A percentile compares a stretch with the other conserved stretches of the same genome.
Evolutionary conservation across 225 moss, liverwort and hornwort species (phyloP).

Genomic region (Thuidium tamariscinum): DNA sequence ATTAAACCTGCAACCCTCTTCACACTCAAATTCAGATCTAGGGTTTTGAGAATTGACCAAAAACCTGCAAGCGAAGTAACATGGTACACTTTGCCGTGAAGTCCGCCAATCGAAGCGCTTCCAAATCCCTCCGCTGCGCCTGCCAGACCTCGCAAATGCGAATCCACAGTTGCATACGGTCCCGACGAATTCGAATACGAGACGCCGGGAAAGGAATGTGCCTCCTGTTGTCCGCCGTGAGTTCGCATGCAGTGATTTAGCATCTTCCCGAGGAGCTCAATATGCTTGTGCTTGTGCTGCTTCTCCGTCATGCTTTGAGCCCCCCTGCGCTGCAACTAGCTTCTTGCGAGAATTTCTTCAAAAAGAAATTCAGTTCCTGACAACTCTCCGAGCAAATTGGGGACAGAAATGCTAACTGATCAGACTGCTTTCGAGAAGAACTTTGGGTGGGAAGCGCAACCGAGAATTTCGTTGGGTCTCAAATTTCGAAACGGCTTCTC

Average conservation of each 20-base stretch:
- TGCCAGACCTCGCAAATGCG: conserved; percentile 19
- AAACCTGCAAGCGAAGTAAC: conserved; percentile 32
- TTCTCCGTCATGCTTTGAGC: not conserved
- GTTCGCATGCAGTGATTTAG: not conserved
- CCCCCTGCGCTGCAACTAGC: no score
- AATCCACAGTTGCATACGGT: conserved; percentile 11
- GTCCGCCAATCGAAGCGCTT: conserved; percentile 3
- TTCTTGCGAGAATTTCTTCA: not conserved
- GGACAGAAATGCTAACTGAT: not conserved
- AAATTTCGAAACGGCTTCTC: not conserved
- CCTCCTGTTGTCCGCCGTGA: not conserved
- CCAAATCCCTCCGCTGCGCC: conserved; percentile 31
- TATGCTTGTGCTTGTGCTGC: conserved; percentile 1
- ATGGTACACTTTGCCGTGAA: conserved; percentile 20
- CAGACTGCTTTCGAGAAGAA: no score
- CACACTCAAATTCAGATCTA: not conserved
- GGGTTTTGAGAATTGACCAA: not conserved
- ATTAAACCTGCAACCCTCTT: not conserved
- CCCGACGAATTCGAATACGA: not conserved
- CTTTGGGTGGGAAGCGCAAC: no score
- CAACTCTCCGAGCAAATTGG: not conserved
- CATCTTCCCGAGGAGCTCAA: not conserved
- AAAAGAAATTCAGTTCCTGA: not conserved
- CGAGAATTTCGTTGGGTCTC: not conserved
- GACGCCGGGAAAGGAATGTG: not conserved